These are phyloP conservation scores for Fraxinus albicans DNA, from an alignment of 305 asterid species.

Conservation along the genomic window DNA sequence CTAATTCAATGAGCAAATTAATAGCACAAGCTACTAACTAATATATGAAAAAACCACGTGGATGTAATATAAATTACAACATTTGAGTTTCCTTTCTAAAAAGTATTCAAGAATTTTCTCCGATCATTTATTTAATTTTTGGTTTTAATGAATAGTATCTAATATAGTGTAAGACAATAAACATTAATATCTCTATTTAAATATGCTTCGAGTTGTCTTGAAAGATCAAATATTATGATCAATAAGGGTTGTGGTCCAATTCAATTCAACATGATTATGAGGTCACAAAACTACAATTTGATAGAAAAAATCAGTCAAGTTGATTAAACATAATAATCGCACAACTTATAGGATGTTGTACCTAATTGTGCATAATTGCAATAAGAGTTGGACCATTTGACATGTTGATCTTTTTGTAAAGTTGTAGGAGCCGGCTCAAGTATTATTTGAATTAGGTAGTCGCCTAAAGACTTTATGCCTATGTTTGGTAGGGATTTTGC, in stretches of 20 bases:
- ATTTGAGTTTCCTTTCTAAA: too few relatives aligned
- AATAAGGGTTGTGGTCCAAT: not conserved
- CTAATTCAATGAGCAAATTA: conserved; percentile 5
- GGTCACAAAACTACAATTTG: too few relatives aligned
- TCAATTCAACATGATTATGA: not conserved
- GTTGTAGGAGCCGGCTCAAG: not conserved
- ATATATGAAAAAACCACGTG: too few relatives aligned
- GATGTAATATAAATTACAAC: too few relatives aligned
- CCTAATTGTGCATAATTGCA: not conserved
- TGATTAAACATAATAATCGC: not conserved
- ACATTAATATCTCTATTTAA: not conserved
- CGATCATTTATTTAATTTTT: too few relatives aligned
- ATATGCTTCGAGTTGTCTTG: not conserved
- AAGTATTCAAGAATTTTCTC: too few relatives aligned
- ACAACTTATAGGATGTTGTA: not conserved
- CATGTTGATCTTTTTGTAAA: not conserved
- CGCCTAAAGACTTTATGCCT: not conserved
- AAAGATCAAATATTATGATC: not conserved
- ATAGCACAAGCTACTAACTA: conserved; percentile 5
- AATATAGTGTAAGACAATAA: too few relatives aligned
- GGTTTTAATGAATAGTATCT: too few relatives aligned
- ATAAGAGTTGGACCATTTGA: not conserved
- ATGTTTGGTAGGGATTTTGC: not conserved
- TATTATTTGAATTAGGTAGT: not conserved
- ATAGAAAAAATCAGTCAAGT: not conserved